Percentiles rank a stretch among this genome's conserved stretches.
Conservation (phyloP, 106 monocot species). For the Posidonia australis region DNA sequence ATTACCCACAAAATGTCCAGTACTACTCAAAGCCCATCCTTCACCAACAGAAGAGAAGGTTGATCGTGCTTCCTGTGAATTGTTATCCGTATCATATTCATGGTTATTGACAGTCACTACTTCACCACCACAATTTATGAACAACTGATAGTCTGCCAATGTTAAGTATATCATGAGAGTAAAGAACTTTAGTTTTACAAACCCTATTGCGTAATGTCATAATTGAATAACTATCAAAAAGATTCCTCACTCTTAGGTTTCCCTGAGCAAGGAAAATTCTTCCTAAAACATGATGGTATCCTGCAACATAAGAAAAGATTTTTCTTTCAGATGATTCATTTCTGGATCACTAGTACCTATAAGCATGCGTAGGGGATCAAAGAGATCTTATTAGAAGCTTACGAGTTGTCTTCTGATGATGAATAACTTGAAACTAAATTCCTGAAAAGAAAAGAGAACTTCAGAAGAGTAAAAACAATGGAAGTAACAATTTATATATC, state of each 20-base stretch:
- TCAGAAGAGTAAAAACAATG: no score
- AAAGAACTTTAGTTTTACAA: background rate
- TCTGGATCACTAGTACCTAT: background rate
- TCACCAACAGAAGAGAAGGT: background rate
- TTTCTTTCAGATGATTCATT: background rate
- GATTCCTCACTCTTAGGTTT: constrained; percentile 19
- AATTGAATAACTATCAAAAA: constrained; percentile 5
- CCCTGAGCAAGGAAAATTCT: constrained; percentile 27
- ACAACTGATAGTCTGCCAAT: constrained; percentile 9
- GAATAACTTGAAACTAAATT: constrained; percentile 43
- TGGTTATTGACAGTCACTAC: background rate
- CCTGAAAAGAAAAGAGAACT: constrained; percentile 9
- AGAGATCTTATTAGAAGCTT: background rate
- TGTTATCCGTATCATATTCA: constrained; percentile 9
- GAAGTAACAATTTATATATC: background rate
- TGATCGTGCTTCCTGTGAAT: background rate
- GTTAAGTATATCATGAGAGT: background rate
- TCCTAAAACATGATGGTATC: constrained; percentile 23
- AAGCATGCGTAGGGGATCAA: background rate
- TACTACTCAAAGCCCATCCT: constrained; percentile 24
- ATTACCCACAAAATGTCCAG: constrained; percentile 9
- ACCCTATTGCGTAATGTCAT: background rate
- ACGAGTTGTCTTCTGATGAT: constrained; percentile 15
- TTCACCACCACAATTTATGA: constrained; percentile 26
- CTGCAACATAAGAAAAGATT: constrained; percentile 8